Evolutionary conservation across 257 asterid species (phyloP), one percentile per base, ranked within the genome.

Genomic region (Catharanthus roseus): DNA sequence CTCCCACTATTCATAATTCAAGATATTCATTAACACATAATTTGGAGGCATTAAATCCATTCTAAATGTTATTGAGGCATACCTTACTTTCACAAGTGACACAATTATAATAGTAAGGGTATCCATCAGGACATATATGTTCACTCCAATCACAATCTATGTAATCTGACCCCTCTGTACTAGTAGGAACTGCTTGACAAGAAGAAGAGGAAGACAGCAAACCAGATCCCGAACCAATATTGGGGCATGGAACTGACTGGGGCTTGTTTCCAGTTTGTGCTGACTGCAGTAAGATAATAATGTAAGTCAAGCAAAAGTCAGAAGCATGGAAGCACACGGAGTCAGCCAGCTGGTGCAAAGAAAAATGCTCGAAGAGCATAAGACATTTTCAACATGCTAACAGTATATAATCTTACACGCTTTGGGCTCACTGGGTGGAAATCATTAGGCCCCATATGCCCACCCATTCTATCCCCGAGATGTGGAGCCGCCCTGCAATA

Each of bases 101-200:
- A 53, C 98, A 89, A 56, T 89, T 93, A 73, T 85, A 93, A 78
- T 89, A 90, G 77, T 93, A 93, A 65, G 85, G 68, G 51, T 83
- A 71, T 80, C 96, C 98, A 56, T 90, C 96, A 15, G 96, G 97
- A 81, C 95, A 86, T 38, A 89, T 80, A 55, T 93, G 98, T 76
- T 93, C 96, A 64, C 98, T 93, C 98, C 98, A 93, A 51, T 90
- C 96, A 77, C 93, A 90, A 26, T 93, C 96, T 50, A 68, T 6
- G n/a, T 73, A 68, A 76, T 82, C 78, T 45, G 81, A 84, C 39
- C 61, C 62, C 78, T 73, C 88, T 15, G 77, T 72, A 69, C 63
- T 73, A 58, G 85, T 65, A 80, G 74, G 70, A 11, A 71, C 75
- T 72, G 79, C 81, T 50, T 64, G 72, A 76, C 77, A 66, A 67